Evolutionary conservation across 495 filamentous ascomycete genomes (phyloP).

Genomic region (Penicillium canariense): DNA sequence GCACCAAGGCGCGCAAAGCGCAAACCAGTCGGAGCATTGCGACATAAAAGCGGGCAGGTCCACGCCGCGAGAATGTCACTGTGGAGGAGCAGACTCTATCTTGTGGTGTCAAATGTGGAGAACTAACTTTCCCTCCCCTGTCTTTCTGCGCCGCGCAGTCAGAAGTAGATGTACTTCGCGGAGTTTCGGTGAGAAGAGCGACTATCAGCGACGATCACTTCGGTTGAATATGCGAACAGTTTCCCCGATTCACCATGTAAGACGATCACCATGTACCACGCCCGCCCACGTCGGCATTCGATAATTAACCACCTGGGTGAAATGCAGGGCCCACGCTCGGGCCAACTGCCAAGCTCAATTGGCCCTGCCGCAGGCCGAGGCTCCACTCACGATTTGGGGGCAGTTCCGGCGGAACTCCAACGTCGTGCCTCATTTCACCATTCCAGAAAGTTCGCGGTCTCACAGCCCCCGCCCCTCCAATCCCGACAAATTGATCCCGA

Average conservation of each 20-base stretch:
- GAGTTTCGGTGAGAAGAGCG: not conserved
- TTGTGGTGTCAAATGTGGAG: not conserved
- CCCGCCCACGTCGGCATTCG: too few relatives aligned
- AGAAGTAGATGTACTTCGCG: not conserved
- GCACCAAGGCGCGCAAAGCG: too few relatives aligned
- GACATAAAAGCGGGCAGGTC: conserved; percentile 36
- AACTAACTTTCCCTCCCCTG: not conserved
- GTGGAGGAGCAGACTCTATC: conserved; percentile 2
- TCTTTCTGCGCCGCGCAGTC: not conserved
- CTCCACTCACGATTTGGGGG: not conserved
- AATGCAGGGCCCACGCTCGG: conserved; percentile 11
- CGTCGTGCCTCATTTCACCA: not conserved
- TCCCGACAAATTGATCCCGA: not conserved
- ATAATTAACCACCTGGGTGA: too few relatives aligned
- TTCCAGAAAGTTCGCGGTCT: conserved; percentile 15
- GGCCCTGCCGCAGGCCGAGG: not conserved
- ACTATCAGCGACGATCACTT: not conserved
- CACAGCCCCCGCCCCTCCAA: not conserved
- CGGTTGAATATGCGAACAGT: too few relatives aligned
- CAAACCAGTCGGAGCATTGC: not conserved
- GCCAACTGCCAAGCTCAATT: not conserved
- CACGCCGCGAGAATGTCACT: conserved; percentile 29
- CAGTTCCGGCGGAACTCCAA: not conserved
- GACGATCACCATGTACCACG: not conserved
- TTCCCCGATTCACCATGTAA: too few relatives aligned